Base-by-base conservation (phyloP, 2,329 filamentous ascomycete species). In the Zasmidium angulare region DNA sequence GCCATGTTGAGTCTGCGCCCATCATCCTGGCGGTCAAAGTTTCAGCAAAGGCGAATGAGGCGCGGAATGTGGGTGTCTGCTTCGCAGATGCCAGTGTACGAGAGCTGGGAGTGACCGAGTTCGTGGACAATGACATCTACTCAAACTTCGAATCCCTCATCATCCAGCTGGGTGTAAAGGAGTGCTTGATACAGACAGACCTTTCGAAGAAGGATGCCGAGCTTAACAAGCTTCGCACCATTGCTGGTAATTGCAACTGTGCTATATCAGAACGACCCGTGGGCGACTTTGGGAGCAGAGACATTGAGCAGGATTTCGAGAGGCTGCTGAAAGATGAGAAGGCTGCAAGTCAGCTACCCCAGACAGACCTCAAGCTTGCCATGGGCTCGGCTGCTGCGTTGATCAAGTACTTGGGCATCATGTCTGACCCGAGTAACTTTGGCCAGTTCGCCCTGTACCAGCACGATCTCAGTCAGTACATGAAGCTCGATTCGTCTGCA, bases 401-500 rank as follows among this genome's bases (percentile, higher is more conserved):
- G 67, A 96, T 99, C 79, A 96, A 93, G 74, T 99, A 99, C 68
- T 84, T 99, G 2, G 89, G 89, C 36, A 88, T 96, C 36, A 84
- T 99, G 76, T 90, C 95, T 26, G 95, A 99, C 72, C 81, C 90
- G 1, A 91, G 90, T 57, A 99, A 99, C 76, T 98, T 97, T 74
- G 95, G 96, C 2, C 93, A 99, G 72, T 99, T 96, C 72, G 91
- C 93, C 74, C 84, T 99, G 17, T 99, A 98, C 72, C 95, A 99
- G 76, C 95, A 99, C 75, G 95, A 99, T 72, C 79, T 99, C 48
- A 89, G 93, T 1, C 93, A 99, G 70, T 99, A 91, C 74, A 99
- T 99, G 95, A 99, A 97, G 77, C 82, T 99, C 3, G 95, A 99
- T 75, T 92, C 96, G 0, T 91, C 95, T 1, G 95, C 95, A 0